Base-by-base conservation (phyloP, 805 yeast species). In the Candida nanaspora region DNA sequence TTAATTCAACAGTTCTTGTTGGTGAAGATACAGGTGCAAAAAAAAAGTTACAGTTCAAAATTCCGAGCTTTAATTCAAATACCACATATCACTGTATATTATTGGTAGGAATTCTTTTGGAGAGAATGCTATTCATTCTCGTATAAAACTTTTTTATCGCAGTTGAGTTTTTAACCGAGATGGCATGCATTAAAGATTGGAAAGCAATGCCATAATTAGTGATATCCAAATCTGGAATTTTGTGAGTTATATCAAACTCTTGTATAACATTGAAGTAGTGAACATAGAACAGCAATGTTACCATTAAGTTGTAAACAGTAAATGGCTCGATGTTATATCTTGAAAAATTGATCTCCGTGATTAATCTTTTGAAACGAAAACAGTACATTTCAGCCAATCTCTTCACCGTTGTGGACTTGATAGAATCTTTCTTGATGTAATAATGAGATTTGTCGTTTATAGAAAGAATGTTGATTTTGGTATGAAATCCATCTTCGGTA, bases 381-480 rank as follows among this genome's bases (percentile, higher is more conserved):
- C 60, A 62, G 35, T 60, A 59, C 47, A 56, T 42, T 40, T 61
- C 65, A 31, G 59, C 52, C 23, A 62, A 35, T 38, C 56, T 49
- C 29, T 48, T 50, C 27, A 61, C 50, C 4, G 62, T 49, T 38
- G 47, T 45, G 15, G 52, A 45, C 41, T 51, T 59, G 28, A 52
- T 42, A 13, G 59, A 48, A 39, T 59, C 63, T 33, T 46, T 47
- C n/a, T 16, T 28, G 15, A n/a, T 20, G 10, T 13, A 4, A 11
- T 26, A 11, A 6, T 23, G 21, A 44, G 50, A 15, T 38, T 57
- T 44, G 42, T 48, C 46, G 4, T 56, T 45, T 2, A 61, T 52
- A 34, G 57, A 60, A 31, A 58, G 43, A 9, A 60, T 48, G 26
- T 53, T 53, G 14, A 46, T 51, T 13, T 48, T 50, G 13, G 42